Conservation (phyloP, 805 yeast genomes). For the Grigorovia humatica region DNA sequence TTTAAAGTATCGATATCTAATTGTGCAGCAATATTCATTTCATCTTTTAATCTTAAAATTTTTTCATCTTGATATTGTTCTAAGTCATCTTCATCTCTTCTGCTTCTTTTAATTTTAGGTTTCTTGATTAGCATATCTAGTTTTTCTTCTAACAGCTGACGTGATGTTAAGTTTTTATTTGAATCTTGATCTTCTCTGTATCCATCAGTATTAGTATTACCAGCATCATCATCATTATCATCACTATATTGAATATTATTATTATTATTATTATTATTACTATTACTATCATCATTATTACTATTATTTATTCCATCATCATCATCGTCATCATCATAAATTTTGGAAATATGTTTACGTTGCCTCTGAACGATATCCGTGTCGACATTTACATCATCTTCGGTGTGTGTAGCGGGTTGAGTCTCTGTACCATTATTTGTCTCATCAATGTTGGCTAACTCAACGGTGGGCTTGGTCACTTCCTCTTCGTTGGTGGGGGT, state of each 20-base stretch:
- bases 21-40: constrained; percentile 83
- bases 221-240: constrained; percentile 5
- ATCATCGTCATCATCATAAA: constrained; percentile 14
- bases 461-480: neutral
- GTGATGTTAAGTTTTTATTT: constrained; percentile 35
- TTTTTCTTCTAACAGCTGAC: constrained; percentile 71
- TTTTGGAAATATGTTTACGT: constrained; percentile 19
- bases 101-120: constrained; percentile 49
- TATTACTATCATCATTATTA: neutral
- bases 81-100: constrained; percentile 82
- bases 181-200: neutral
- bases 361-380: constrained; percentile 11
- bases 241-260: neutral
- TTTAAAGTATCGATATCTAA: constrained; percentile 49
- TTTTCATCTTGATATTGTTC: constrained; percentile 93
- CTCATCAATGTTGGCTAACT: neutral
- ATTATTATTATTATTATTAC: neutral
- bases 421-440: neutral
- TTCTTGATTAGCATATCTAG: constrained; percentile 69
- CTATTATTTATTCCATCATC: neutral
- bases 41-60: constrained; percentile 69
- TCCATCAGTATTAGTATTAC: constrained; percentile 6
- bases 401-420: neutral
- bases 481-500: neutral
- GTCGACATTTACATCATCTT: neutral